Conservation (phyloP, 495 filamentous ascomycete species). For the Aspergillus egyptiacus region DNA sequence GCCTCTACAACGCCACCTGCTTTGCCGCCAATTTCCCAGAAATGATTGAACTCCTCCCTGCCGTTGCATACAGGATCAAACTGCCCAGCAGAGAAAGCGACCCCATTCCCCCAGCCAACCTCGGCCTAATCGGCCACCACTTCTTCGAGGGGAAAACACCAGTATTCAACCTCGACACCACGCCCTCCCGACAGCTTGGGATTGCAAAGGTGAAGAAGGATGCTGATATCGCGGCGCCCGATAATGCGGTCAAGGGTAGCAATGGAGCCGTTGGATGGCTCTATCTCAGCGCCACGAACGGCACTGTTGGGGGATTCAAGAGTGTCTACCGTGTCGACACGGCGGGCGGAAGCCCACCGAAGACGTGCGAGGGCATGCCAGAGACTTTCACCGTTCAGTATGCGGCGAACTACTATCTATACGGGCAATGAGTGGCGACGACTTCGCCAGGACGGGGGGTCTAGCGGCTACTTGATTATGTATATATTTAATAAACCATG, state of each 20-base stretch:
- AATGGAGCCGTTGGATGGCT: slow-evolving; percentile 58
- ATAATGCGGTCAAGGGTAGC: slow-evolving; percentile 46
- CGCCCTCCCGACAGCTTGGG: slow-evolving; percentile 45
- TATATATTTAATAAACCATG: background rate
- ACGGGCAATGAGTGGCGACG: slow-evolving; percentile 19
- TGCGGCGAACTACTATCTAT: slow-evolving; percentile 67
- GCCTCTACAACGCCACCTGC: slow-evolving; percentile 85
- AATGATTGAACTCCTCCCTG: slow-evolving; percentile 49
- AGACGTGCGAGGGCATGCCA: slow-evolving; percentile 62
- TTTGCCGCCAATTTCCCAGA: slow-evolving; percentile 59
- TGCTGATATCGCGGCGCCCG: slow-evolving; percentile 51
- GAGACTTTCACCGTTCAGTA: slow-evolving; percentile 68
- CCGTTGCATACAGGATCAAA: slow-evolving; percentile 33
- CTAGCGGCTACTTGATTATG: background rate
- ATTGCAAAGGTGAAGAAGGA: slow-evolving; percentile 58
- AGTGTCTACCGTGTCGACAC: slow-evolving; percentile 85
- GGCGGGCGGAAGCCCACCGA: slow-evolving; percentile 70
- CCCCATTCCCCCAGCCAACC: slow-evolving; percentile 44
- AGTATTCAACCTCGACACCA: slow-evolving; percentile 71
- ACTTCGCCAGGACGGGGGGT: background rate
- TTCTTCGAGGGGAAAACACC: slow-evolving; percentile 64
- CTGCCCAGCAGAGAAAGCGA: slow-evolving; percentile 32
- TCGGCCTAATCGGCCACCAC: slow-evolving; percentile 69
- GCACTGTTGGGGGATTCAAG: slow-evolving; percentile 56
- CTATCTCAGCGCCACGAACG: slow-evolving; percentile 43